phyloP scores from a whole-genome alignment of 2,329 filamentous ascomycete genomes.

The Neodidymelliopsis sp. region DNA sequence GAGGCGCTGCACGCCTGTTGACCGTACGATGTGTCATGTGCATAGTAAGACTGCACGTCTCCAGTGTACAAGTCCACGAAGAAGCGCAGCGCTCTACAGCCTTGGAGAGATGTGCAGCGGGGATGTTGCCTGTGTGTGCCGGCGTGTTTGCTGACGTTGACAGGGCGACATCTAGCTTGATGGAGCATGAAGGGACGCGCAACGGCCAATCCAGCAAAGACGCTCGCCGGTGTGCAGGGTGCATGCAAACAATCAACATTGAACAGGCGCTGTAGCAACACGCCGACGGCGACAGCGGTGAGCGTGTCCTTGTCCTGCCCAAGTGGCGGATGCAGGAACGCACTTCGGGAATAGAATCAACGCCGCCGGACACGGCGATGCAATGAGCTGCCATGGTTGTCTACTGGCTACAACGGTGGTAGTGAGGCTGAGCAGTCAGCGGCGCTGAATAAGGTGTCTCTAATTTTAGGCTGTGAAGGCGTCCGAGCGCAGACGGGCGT shows the following conservation, averaged over 20 bases:
- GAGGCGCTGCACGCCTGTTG: background rate
- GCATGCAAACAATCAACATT: slow-evolving; percentile 10
- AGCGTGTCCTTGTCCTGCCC: slow-evolving; percentile 3
- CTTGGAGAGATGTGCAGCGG: slow-evolving; percentile 13
- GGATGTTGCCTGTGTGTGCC: slow-evolving; percentile 2
- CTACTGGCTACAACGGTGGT: slow-evolving; percentile 7
- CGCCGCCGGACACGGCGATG: slow-evolving; percentile 15
- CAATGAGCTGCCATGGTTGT: slow-evolving; percentile 3
- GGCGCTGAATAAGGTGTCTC: slow-evolving; percentile 25
- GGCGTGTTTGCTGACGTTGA: slow-evolving; percentile 20
- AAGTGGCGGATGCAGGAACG: slow-evolving; percentile 10
- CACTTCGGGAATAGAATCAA: slow-evolving; percentile 11
- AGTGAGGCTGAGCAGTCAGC: slow-evolving; percentile 40
- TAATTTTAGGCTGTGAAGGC: slow-evolving; percentile 28
- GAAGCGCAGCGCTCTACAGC: slow-evolving; percentile 4
- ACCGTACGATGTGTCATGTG: slow-evolving; percentile 10
- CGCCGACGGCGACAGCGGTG: slow-evolving; percentile 17
- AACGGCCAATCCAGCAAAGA: slow-evolving; percentile 14
- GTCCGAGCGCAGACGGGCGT: slow-evolving; percentile 10
- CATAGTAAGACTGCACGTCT: slow-evolving; percentile 8
- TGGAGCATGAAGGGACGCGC: slow-evolving; percentile 15
- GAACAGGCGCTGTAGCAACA: slow-evolving; percentile 9
- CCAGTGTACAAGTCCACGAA: background rate
- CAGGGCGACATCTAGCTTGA: slow-evolving; percentile 19
- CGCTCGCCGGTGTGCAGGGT: slow-evolving; percentile 9